These are phyloP conservation scores for Hammondia hammondi DNA, from an alignment of 169 alveolate genomes.

Conservation along the genomic window DNA sequence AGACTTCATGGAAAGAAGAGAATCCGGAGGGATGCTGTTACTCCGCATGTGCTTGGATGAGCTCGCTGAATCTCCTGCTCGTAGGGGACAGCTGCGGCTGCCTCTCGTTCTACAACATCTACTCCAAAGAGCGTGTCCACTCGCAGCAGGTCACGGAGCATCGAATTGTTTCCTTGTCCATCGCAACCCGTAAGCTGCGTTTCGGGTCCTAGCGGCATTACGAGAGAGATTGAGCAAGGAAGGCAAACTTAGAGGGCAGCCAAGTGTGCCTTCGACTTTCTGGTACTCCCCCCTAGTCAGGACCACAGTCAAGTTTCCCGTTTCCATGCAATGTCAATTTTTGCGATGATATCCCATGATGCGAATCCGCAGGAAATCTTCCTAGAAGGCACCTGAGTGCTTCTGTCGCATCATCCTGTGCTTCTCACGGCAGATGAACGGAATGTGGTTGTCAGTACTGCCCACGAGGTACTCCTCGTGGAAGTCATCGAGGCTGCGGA, in stretches of 20 bases:
- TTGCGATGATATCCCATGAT: too few relatives aligned
- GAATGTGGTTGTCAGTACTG: constrained; percentile 1
- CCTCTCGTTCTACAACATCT: constrained; percentile 57
- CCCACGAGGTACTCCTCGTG: constrained; percentile 24
- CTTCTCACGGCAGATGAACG: background rate
- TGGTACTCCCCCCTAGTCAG: background rate
- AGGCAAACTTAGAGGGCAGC: too few relatives aligned
- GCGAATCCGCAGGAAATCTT: too few relatives aligned
- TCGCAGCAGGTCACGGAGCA: constrained; percentile 51
- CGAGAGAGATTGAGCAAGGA: too few relatives aligned
- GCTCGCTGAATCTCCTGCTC: constrained; percentile 56
- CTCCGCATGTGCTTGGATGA: constrained; percentile 65
- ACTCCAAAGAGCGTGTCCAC: constrained; percentile 55
- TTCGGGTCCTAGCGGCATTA: too few relatives aligned
- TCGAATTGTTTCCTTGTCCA: constrained; percentile 46
- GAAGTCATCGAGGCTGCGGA: background rate
- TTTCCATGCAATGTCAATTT: too few relatives aligned
- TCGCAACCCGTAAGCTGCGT: constrained; percentile 42
- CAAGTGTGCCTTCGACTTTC: background rate
- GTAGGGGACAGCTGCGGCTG: constrained; percentile 68
- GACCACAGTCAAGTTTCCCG: background rate
- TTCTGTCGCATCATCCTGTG: background rate
- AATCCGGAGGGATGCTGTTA: constrained; percentile 56
- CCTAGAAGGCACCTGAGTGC: background rate
- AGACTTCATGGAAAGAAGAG: constrained; percentile 65